Evolutionary conservation across 2,329 filamentous ascomycete species (phyloP).

Genomic region (Samsoniella hepiali): DNA sequence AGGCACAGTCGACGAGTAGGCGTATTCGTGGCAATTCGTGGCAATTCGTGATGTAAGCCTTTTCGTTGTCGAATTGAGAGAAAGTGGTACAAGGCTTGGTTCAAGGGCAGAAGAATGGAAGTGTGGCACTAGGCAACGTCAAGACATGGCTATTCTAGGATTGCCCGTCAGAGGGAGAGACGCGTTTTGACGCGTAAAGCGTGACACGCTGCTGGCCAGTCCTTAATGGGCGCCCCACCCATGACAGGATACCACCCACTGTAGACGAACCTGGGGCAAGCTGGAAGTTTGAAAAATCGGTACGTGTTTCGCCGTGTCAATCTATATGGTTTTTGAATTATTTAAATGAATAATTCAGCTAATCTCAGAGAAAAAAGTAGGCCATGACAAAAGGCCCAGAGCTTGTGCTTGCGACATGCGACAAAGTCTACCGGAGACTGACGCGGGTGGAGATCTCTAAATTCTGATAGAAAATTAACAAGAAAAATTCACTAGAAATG

Average conservation of each 20-base stretch:
- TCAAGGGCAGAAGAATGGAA: neutral
- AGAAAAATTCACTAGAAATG: neutral
- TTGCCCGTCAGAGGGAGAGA: slow-evolving; percentile 24
- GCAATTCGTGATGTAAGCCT: neutral
- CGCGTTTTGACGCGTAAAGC: slow-evolving; percentile 33
- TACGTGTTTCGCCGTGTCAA: neutral
- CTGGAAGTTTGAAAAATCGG: neutral
- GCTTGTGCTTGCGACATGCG: too few relatives aligned
- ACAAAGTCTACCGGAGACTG: too few relatives aligned
- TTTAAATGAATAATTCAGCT: neutral
- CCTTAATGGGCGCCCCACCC: slow-evolving; percentile 31
- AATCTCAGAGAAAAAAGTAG: too few relatives aligned
- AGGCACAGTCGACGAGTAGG: neutral
- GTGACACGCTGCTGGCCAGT: slow-evolving; percentile 26
- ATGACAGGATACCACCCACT: slow-evolving; percentile 15
- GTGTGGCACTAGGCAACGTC: slow-evolving; percentile 7
- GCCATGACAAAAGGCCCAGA: too few relatives aligned
- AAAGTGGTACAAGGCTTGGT: neutral
- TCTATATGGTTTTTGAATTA: too few relatives aligned
- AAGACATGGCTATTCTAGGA: slow-evolving; percentile 6
- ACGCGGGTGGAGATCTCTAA: too few relatives aligned
- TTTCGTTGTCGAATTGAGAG: neutral
- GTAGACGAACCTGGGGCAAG: neutral
- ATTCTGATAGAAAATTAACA: neutral
- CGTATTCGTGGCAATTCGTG: neutral